Evolutionary conservation across 176 grass and related monocot species (phyloP).

Genomic region (Alloteropsis semialata): DNA sequence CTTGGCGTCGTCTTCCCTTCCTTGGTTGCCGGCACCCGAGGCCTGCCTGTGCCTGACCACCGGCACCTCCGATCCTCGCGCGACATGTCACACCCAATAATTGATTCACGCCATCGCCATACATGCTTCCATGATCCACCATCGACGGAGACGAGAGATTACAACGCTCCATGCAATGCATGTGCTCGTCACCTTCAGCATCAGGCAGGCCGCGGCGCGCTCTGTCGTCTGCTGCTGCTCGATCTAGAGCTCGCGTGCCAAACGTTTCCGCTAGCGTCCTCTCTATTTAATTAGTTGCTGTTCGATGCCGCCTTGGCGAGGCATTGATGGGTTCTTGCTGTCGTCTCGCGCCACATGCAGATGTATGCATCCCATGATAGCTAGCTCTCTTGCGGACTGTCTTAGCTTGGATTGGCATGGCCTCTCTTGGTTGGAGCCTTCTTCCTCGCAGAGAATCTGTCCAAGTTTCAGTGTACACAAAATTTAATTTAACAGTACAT

Average conservation of each 20-base stretch:
- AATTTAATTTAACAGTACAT: not conserved
- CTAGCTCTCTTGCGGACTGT: not conserved
- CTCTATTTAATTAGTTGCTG: not conserved
- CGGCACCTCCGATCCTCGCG: no score
- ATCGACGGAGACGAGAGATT: no score
- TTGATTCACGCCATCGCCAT: not conserved
- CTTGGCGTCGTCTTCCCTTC: no score
- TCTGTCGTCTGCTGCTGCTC: no score
- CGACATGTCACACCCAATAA: conserved; percentile 31
- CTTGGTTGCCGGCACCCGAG: no score
- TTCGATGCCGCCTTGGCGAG: no score
- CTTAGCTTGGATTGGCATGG: not conserved
- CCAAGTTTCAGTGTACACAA: no score
- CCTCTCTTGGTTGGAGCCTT: not conserved
- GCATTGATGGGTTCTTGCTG: not conserved
- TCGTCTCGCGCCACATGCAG: not conserved
- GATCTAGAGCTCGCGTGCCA: no score
- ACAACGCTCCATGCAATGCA: not conserved
- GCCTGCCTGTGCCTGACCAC: no score
- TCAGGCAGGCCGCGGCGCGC: no score
- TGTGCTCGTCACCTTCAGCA: not conserved
- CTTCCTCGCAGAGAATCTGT: not conserved
- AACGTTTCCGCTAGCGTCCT: not conserved
- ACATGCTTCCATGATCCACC: not conserved
- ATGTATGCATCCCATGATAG: not conserved